Evolutionary conservation across 2,329 filamentous ascomycete species (phyloP).

Genomic region (Stemphylium lycopersici): DNA sequence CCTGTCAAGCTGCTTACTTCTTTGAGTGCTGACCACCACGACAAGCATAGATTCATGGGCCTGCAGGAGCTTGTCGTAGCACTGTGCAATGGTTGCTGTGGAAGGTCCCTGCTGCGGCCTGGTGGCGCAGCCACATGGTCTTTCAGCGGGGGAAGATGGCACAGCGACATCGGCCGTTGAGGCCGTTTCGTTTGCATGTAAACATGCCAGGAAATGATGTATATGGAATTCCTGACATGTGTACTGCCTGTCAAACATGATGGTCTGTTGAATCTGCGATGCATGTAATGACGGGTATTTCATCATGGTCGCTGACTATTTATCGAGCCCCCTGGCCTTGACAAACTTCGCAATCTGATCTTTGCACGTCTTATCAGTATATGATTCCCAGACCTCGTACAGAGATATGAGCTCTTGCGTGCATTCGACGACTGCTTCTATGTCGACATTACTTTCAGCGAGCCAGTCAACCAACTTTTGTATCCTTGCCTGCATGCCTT

Average conservation of each 20-base stretch:
- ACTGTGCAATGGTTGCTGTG: conserved; percentile 11
- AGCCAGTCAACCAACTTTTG: conserved; percentile 79
- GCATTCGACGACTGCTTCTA: conserved; percentile 83
- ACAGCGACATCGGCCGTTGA: background rate
- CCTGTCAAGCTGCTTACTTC: conserved; percentile 26
- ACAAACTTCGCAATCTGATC: conserved; percentile 68
- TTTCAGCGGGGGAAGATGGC: background rate
- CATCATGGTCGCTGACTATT: conserved; percentile 44
- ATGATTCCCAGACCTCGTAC: conserved; percentile 76
- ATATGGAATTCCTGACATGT: background rate
- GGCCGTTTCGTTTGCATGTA: background rate
- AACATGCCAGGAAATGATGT: conserved; percentile 1
- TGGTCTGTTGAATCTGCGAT: too few relatives aligned
- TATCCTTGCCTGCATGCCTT: conserved; percentile 59
- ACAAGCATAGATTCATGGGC: conserved; percentile 28
- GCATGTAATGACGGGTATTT: background rate
- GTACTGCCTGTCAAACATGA: too few relatives aligned
- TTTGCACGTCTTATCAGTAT: conserved; percentile 68
- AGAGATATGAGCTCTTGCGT: conserved; percentile 91
- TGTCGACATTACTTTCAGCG: conserved; percentile 83
- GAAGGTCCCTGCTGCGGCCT: conserved; percentile 4
- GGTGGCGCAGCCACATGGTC: conserved; percentile 13
- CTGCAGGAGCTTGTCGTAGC: conserved; percentile 5
- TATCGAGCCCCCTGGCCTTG: conserved; percentile 64
- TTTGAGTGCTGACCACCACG: conserved; percentile 31